These are phyloP conservation scores for Cymodocea nodosa DNA, from an alignment of 116 monocot genomes.

Conservation along the genomic window DNA sequence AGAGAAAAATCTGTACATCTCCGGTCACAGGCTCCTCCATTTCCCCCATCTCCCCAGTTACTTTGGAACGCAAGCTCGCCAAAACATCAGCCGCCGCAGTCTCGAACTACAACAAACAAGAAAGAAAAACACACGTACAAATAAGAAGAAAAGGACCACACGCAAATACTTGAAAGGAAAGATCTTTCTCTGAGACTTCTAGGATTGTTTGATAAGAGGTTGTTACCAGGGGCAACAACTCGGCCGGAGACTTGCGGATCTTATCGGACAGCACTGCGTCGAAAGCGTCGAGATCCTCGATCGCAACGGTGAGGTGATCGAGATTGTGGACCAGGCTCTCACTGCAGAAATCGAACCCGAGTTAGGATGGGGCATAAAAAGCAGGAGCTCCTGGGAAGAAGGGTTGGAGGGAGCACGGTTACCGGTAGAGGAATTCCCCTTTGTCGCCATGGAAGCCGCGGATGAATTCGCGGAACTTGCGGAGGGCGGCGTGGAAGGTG, in stretches of 20 bases:
- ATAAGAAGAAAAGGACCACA: neutral
- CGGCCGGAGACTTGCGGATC: slow-evolving; percentile 74
- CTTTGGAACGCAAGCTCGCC: slow-evolving; percentile 71
- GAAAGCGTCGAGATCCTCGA: slow-evolving; percentile 84
- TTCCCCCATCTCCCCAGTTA: slow-evolving; percentile 76
- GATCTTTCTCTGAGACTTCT: too few relatives aligned
- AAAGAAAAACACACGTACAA: neutral
- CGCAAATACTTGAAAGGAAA: neutral
- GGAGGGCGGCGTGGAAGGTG: slow-evolving; percentile 82
- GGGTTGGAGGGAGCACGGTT: neutral
- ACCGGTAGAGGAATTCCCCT: slow-evolving; percentile 87
- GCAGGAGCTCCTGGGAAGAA: neutral
- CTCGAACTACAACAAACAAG: slow-evolving; percentile 53
- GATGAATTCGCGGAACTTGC: slow-evolving; percentile 98
- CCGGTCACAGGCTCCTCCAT: slow-evolving; percentile 94
- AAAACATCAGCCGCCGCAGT: slow-evolving; percentile 85
- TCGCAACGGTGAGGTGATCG: slow-evolving; percentile 55
- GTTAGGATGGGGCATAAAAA: too few relatives aligned
- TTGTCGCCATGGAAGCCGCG: slow-evolving; percentile 72
- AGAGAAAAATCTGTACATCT: slow-evolving; percentile 87
- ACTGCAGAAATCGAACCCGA: slow-evolving; percentile 13
- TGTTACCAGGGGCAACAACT: slow-evolving; percentile 71
- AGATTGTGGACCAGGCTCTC: slow-evolving; percentile 77
- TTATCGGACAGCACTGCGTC: slow-evolving; percentile 81
- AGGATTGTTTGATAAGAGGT: neutral